These are phyloP conservation scores for Penicillium sp. DNA, from an alignment of 2,329 filamentous ascomycete genomes.

Conservation along the genomic window DNA sequence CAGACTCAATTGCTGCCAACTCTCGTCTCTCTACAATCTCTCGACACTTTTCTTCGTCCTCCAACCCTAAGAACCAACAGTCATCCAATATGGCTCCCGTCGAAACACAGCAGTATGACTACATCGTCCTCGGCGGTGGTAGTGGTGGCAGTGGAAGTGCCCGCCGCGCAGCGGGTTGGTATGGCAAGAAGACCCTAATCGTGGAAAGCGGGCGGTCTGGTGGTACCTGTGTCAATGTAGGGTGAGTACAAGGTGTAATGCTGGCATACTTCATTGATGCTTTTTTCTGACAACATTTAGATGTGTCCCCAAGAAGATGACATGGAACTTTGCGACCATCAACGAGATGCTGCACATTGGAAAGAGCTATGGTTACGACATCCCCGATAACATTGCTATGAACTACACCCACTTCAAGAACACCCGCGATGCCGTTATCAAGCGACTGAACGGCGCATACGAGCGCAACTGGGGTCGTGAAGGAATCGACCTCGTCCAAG, in stretches of 20 bases:
- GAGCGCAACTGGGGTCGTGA: constrained; percentile 53
- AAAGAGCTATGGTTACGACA: constrained; percentile 50
- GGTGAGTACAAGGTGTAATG: constrained; percentile 36
- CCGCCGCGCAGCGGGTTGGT: constrained; percentile 53
- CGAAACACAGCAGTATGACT: constrained; percentile 52
- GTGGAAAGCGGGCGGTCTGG: constrained; percentile 52
- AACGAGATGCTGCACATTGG: constrained; percentile 49
- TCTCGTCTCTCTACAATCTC: constrained; percentile 43
- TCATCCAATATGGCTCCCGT: constrained; percentile 48
- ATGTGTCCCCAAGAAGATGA: constrained; percentile 56
- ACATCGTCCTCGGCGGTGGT: constrained; percentile 57
- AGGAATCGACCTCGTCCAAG: constrained; percentile 52
- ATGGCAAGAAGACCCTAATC: constrained; percentile 52
- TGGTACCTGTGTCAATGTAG: constrained; percentile 56
- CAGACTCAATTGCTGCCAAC: constrained; percentile 16
- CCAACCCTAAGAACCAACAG: constrained; percentile 16
- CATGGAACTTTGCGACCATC: constrained; percentile 53
- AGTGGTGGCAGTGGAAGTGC: constrained; percentile 53
- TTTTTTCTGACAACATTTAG: constrained; percentile 29
- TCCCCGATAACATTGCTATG: constrained; percentile 44
- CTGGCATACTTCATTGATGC: neutral
- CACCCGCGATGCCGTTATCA: constrained; percentile 48
- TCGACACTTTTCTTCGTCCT: constrained; percentile 42
- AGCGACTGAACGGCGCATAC: constrained; percentile 49
- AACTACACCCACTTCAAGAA: constrained; percentile 52